phyloP scores from a whole-genome alignment of 257 asterid species.

The Gentiana straminea region DNA sequence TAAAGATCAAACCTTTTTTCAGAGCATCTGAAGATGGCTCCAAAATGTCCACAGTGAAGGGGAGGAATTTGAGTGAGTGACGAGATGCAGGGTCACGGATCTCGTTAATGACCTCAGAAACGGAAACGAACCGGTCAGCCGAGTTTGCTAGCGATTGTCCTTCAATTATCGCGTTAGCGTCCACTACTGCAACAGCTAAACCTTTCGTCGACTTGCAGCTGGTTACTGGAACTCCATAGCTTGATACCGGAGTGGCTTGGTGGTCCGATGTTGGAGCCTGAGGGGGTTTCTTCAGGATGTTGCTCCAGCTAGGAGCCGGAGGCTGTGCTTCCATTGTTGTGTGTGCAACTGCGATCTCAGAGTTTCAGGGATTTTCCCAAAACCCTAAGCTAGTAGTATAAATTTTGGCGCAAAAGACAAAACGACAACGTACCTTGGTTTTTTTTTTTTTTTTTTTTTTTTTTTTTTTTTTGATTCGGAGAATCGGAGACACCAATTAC shows the following conservation, averaged over 20 bases:
- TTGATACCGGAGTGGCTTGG: background rate
- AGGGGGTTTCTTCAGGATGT: conserved; percentile 41
- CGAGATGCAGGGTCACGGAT: conserved; percentile 86
- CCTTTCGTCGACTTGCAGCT: conserved; percentile 80
- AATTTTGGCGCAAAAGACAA: too few species aligned
- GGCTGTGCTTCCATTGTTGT: conserved; percentile 52
- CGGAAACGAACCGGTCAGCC: conserved; percentile 79
- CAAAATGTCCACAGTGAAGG: conserved; percentile 62
- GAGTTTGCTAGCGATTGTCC: conserved; percentile 50
- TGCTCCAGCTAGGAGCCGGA: conserved; percentile 54
- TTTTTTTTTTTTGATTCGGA: too few species aligned
- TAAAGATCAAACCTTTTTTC: conserved; percentile 40
- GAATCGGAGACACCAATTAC: too few species aligned
- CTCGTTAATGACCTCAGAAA: conserved; percentile 67
- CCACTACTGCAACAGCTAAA: conserved; percentile 82
- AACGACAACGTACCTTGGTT: too few species aligned
- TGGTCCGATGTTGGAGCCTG: conserved; percentile 6
- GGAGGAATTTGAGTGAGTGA: conserved; percentile 73
- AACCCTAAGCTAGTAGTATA: conserved; percentile 10
- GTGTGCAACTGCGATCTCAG: background rate
- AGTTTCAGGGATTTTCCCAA: background rate
- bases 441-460: too few species aligned
- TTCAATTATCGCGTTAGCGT: conserved; percentile 83
- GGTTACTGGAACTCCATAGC: conserved; percentile 36
- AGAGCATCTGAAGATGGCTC: conserved; percentile 78